Evolutionary conservation across 2,329 filamentous ascomycete genomes (phyloP).

Genomic region (Beauveria sp.): DNA sequence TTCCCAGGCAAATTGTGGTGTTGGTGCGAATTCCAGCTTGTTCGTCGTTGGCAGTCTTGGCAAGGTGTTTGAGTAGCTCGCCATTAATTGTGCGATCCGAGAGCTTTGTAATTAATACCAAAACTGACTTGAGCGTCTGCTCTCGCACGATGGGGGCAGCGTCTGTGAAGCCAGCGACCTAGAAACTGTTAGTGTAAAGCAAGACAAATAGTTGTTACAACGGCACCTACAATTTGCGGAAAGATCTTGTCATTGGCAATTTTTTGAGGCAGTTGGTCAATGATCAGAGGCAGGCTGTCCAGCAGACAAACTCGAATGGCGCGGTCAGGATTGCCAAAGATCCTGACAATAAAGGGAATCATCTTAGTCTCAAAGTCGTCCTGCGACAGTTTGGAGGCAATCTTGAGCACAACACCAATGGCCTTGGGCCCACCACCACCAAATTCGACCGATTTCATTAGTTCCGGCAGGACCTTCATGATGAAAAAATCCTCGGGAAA

Average conservation of each 20-base stretch:
- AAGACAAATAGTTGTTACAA: not conserved
- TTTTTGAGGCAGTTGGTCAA: slow-evolving; percentile 80
- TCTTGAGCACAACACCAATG: slow-evolving; percentile 81
- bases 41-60: slow-evolving; percentile 95
- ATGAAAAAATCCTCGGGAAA: slow-evolving; percentile 98
- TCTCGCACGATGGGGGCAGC: slow-evolving; percentile 85
- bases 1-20: slow-evolving; percentile 93
- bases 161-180: slow-evolving; percentile 93
- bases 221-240: slow-evolving; percentile 67
- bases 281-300: slow-evolving; percentile 83
- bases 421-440: slow-evolving; percentile 92
- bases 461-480: slow-evolving; percentile 87
- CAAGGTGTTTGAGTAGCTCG: slow-evolving; percentile 80
- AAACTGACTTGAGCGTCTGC: slow-evolving; percentile 89
- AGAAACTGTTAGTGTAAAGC: slow-evolving; percentile 19
- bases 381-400: slow-evolving; percentile 74
- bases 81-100: slow-evolving; percentile 91
- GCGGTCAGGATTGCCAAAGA: slow-evolving; percentile 87
- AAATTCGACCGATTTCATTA: slow-evolving; percentile 98
- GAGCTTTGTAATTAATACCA: slow-evolving; percentile 79
- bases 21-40: slow-evolving; percentile 96
- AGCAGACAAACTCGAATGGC: slow-evolving; percentile 85
- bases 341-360: slow-evolving; percentile 74
- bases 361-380: slow-evolving; percentile 85
- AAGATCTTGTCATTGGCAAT: slow-evolving; percentile 95